These are phyloP conservation scores for Vachellia collinsii DNA, from an alignment of 306 rosid genomes.

Conservation along the genomic window DNA sequence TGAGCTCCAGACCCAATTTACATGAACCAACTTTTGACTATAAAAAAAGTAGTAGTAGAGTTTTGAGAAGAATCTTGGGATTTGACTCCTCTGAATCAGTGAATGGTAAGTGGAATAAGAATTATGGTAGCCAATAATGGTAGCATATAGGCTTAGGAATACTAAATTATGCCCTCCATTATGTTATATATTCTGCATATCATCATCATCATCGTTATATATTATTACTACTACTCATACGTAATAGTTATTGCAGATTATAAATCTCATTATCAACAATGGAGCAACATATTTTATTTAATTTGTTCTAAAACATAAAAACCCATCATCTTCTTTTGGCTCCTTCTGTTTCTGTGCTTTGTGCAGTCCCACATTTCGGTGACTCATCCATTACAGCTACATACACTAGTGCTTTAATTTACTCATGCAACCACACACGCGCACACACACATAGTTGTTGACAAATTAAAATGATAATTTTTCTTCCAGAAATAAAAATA, in stretches of 20 bases:
- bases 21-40: too few relatives aligned
- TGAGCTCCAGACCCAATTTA: too few relatives aligned
- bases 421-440: too few relatives aligned
- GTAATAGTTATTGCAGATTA: too few relatives aligned
- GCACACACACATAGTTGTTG: too few relatives aligned
- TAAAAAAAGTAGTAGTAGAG: too few relatives aligned
- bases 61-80: conserved; percentile 66
- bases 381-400: neutral
- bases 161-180: conserved; percentile 20
- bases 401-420: too few relatives aligned
- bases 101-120: conserved; percentile 39
- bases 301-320: neutral
- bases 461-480: too few relatives aligned
- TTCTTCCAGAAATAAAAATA: neutral
- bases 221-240: neutral
- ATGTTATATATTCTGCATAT: neutral
- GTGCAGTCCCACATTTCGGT: conserved; percentile 57
- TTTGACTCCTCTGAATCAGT: conserved; percentile 54
- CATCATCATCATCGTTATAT: neutral
- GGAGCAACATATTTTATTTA: too few relatives aligned
- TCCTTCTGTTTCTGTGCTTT: conserved; percentile 60
- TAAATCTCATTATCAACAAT: neutral
- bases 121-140: conserved; percentile 54
- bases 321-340: conserved; percentile 55
- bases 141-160: conserved; percentile 45